These are phyloP conservation scores for Ogataea chonburiensis DNA, from an alignment of 805 yeast genomes.

Conservation along the genomic window DNA sequence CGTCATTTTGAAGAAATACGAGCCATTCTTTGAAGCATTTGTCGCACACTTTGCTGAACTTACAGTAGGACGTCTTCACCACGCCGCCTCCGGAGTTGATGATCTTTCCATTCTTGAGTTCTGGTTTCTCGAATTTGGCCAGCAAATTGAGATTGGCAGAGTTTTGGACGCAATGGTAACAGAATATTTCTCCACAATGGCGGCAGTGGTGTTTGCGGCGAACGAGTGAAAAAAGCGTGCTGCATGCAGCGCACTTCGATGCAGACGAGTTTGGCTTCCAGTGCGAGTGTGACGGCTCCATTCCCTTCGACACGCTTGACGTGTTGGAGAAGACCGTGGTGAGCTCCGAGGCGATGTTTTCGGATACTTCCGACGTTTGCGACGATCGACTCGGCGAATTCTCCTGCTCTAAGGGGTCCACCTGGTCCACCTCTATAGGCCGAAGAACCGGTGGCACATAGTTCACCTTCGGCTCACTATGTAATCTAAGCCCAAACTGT, in stretches of 20 bases:
- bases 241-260: conserved; percentile 38
- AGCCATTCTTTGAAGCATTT: conserved; percentile 28
- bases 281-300: conserved; percentile 51
- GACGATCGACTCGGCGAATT: neutral
- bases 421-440: conserved; percentile 33
- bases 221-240: conserved; percentile 27
- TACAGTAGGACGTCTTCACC: conserved; percentile 21
- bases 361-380: conserved; percentile 2
- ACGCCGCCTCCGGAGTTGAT: conserved; percentile 4
- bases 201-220: conserved; percentile 49
- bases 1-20: conserved; percentile 25
- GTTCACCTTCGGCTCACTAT: conserved; percentile 46
- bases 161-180: conserved; percentile 34
- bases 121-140: conserved; percentile 36
- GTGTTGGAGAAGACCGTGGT: conserved; percentile 18
- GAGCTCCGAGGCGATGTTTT: conserved; percentile 2
- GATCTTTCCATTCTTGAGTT: conserved; percentile 3
- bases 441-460: conserved; percentile 54
- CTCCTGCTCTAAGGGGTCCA: conserved; percentile 1
- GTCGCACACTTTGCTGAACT: conserved; percentile 31
- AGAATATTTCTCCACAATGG: conserved; percentile 49
- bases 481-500: conserved; percentile 13
- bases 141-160: conserved; percentile 34
- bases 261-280: conserved; percentile 48
- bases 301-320: conserved; percentile 14